Base-by-base conservation (phyloP, 495 filamentous ascomycete genomes). In the Hypoxylon cercidicola region DNA sequence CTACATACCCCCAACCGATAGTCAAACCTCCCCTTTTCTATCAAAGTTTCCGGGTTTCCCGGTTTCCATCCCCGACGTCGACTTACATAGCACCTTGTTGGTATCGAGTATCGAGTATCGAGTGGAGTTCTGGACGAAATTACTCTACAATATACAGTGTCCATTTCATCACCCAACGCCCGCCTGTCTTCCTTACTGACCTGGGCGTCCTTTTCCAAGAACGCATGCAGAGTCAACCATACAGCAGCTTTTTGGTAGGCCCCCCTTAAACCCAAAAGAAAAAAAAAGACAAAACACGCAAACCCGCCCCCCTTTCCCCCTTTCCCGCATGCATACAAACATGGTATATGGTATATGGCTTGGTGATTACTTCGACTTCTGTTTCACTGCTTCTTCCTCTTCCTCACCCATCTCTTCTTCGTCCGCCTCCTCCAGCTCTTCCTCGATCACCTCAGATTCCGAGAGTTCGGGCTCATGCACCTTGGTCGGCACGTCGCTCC, bases 401-500 rank as follows among this genome's bases (percentile, higher is more conserved):
- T 66, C 57, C 21, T 61, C 73, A 12, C 70, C 71, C 1, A 51
- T 37, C 34, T 77, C 74, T n/a, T 78, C 75, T n/a, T 75, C 74
- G 9, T 70, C 71, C 11, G 62, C 64, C 18, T 74, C 67, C 50
- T 73, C 78, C 50, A 81, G 53, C 13, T 81, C 79, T 55, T 79
- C 73, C 69, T 78, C 74, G 37, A 82, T 77, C 63, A 79, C 78
- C 60, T 81, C 81, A 7, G 37, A 62, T 62, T 82, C 79, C 0
- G 68, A 80, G 19, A 81, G 76, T 60, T 82, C 64, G 12, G 39
- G 53, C 19, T 39, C 47, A 8, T 71, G 73, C 0, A 50, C 49
- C 10, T 71, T 71, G 2, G 60, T 16, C 0, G 76, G 69, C 0
- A 77, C 75, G 37, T 96, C 92, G 9, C 89, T 89, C 12, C 93